These are phyloP conservation scores for Saccharum hybrid DNA, from an alignment of 202 grass and related monocot genomes.

Conservation along the genomic window DNA sequence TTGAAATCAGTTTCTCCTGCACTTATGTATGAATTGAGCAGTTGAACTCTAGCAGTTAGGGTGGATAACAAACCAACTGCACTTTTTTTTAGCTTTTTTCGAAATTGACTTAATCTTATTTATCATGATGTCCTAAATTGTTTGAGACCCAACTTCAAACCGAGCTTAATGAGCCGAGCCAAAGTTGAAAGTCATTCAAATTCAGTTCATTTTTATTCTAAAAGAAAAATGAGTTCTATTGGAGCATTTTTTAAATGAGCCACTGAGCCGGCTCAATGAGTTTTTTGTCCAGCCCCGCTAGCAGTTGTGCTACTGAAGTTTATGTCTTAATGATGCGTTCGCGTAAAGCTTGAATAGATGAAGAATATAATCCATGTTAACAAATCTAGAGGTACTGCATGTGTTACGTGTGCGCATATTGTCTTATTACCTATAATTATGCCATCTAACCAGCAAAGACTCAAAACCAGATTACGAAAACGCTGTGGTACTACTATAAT, in stretches of 20 bases:
- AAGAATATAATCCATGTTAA: conserved; percentile 24
- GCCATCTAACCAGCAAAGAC: conserved; percentile 6
- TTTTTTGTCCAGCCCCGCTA: background rate
- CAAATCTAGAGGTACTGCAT: conserved; percentile 9
- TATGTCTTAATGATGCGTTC: background rate
- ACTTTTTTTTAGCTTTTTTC: background rate
- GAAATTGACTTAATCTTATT: background rate
- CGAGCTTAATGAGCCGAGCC: background rate
- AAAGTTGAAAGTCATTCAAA: background rate
- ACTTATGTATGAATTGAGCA: background rate
- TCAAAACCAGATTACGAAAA: background rate
- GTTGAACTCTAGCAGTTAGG: background rate
- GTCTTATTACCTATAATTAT: background rate
- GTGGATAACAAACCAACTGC: background rate
- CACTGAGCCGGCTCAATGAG: background rate
- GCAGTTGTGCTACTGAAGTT: background rate
- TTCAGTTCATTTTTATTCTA: background rate
- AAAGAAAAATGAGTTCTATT: background rate
- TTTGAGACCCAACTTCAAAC: background rate
- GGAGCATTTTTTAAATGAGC: background rate
- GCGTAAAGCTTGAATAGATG: background rate
- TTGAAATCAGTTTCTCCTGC: background rate
- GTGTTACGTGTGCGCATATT: background rate
- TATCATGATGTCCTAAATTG: background rate
- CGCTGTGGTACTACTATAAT: background rate